Base-by-base conservation (phyloP, 2,329 filamentous ascomycete species). In the Hortaea sp. region DNA sequence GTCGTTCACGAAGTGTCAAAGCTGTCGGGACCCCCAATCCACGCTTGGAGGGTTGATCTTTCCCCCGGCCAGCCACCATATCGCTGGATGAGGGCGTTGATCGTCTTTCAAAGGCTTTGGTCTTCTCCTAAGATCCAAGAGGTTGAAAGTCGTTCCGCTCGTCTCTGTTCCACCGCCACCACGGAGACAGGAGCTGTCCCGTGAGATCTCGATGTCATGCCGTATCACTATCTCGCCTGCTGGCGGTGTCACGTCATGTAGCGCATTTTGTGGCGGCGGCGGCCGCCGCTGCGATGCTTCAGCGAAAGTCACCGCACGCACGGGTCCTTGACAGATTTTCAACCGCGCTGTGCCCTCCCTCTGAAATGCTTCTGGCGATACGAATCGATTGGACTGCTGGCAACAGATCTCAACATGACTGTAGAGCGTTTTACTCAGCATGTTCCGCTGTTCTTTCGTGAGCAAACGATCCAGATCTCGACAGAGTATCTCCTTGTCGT, bases 11-110 rank as follows among this genome's bases (percentile, higher is more conserved):
- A 7, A 47, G 31, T 13, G 41, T 45, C 9, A 30, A 20, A 2
- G 41, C 44, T 7, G 37, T 47, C 9, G 48, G 48, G 3, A 50
- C 45, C n/a, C 37, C 42, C 13, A 27, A 11, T 5, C 38, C 31
- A n/a, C 3, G 37, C 30, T 20, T 29, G 30, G 7, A 29, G 20
- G 34, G 10, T 29, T n/a, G 11, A 47, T 6, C 7, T 42, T 29
- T 11, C 48, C 48, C 6, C 48, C 44, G 9, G 45, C 48, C 7
- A 50, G 39, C 30, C 34, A 50, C 48, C 48, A 50, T 13, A 47
- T 20, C 29, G 40, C 11, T 10, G 41, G 37, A 38, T 44, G 45
- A 6, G 48, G 48, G 6, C 45, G n/a, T 20, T 50, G 44, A 11
- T 32, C 9, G 28, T 38, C 45, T 12, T 42, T 34, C 32, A 50